These are phyloP conservation scores for Decorospora gaudefroyi DNA, from an alignment of 2,329 filamentous ascomycete species.

Conservation along the genomic window DNA sequence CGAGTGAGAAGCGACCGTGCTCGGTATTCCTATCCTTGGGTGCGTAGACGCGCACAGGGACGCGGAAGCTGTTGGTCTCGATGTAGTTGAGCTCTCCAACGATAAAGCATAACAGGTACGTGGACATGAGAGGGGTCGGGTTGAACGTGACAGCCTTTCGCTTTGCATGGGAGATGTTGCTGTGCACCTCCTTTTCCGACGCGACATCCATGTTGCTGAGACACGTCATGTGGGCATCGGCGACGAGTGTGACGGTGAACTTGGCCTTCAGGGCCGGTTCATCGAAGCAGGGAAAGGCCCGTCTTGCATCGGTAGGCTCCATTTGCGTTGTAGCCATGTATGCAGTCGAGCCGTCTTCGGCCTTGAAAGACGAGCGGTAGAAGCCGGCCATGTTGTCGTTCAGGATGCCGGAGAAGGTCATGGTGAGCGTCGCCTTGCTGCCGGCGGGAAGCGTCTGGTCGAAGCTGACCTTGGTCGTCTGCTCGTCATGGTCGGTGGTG, in stretches of 20 bases:
- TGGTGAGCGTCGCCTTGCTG: conserved; percentile 74
- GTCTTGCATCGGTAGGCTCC: conserved; percentile 91
- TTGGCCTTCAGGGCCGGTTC: conserved; percentile 92
- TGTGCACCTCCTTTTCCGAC: conserved; percentile 73
- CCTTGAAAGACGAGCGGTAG: conserved; percentile 94
- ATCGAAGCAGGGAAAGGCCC: conserved; percentile 95
- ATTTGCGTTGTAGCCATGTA: conserved; percentile 92
- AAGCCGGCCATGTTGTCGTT: conserved; percentile 98
- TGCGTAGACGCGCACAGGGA: conserved; percentile 92
- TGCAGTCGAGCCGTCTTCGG: conserved; percentile 73
- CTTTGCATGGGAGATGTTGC: conserved; percentile 63
- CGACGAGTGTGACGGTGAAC: conserved; percentile 88
- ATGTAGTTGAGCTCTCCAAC: conserved; percentile 93
- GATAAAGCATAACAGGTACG: conserved; percentile 92
- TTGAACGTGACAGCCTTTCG: conserved; percentile 92
- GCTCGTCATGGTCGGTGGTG: conserved; percentile 75
- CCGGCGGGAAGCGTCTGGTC: conserved; percentile 72
- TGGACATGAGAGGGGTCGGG: conserved; percentile 91
- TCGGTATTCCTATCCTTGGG: conserved; percentile 88
- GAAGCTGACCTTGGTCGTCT: conserved; percentile 82
- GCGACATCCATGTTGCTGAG: conserved; percentile 96
- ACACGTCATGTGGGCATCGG: conserved; percentile 88
- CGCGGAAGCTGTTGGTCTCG: conserved; percentile 86
- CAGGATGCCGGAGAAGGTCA: conserved; percentile 76
- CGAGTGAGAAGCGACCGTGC: conserved; percentile 86